Conservation (phyloP, 140 eudicot species). For the Ambrosia hybrid region DNA sequence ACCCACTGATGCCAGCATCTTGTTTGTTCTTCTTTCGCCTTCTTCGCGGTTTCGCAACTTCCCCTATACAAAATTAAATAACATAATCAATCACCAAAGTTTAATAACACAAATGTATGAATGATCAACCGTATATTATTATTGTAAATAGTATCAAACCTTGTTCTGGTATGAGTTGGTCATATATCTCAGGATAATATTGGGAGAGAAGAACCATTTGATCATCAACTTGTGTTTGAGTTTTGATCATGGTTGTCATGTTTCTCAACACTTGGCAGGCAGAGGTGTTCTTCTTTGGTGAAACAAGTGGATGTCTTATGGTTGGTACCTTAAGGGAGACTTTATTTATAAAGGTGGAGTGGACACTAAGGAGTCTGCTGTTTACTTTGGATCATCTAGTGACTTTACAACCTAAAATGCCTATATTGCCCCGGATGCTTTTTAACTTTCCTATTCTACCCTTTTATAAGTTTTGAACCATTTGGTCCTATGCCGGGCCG, state of each 20-base stretch:
- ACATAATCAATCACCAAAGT: conserved; percentile 13
- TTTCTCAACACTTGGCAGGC: conserved; percentile 33
- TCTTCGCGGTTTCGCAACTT: conserved; percentile 58
- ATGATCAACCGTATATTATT: neutral
- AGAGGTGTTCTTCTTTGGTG: conserved; percentile 36
- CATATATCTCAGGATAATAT: conserved; percentile 69
- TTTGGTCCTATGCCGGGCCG: neutral
- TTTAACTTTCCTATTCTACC: conserved; percentile 30
- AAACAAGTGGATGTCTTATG: conserved; percentile 43
- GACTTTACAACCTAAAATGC: conserved; percentile 21
- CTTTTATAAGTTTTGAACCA: conserved; percentile 19
- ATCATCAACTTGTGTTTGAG: conserved; percentile 45
- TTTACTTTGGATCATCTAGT: conserved; percentile 31
- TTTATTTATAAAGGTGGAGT: conserved; percentile 51
- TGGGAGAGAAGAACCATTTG: conserved; percentile 68
- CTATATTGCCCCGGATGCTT: conserved; percentile 22
- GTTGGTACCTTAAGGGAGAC: conserved; percentile 31
- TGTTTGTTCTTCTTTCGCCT: conserved; percentile 66
- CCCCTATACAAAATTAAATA: conserved; percentile 22
- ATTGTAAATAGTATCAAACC: conserved; percentile 32
- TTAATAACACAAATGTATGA: conserved; percentile 17
- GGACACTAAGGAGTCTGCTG: conserved; percentile 39
- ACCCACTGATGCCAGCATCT: conserved; percentile 37
- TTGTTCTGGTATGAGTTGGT: conserved; percentile 59
- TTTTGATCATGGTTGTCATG: conserved; percentile 38